Evolutionary conservation across 2,329 filamentous ascomycete species (phyloP), one percentile per base, ranked within the genome.

Genomic region (Pestalotiopsis sp.): DNA sequence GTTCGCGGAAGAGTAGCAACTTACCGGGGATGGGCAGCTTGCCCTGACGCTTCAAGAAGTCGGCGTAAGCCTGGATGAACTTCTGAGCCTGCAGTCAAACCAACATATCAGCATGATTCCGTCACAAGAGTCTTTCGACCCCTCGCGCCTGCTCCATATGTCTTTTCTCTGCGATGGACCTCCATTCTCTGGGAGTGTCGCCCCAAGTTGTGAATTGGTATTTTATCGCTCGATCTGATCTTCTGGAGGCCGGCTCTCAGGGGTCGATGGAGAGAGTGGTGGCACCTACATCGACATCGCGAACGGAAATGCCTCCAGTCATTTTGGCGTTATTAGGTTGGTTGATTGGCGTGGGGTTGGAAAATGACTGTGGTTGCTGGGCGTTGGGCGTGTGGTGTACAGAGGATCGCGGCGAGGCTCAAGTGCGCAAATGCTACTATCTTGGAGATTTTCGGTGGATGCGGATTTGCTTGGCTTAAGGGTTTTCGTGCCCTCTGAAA

Each of bases 41-140:
- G 86, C 93, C 93, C 89, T 96, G 93, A 80, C 93, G 91, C 92
- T 96, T 96, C 90, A 97, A 85, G 90, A 96, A 97, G 80, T 90
- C 91, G 82, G 92, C 89, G 83, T 96, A 97, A 82, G 92, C 89
- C 78, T 88, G 85, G 86, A 96, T 95, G 89, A 96, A 96, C 87
- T 95, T 93, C 84, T 94, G 92, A 85, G 93, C 92, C 91, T 93
- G 85, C 76, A 82, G 68, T 71, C 74, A 78, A 80, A 77, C 77
- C 80, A 80, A 84, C 83, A 79, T 80, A 89, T 91, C 89, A 91
- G 89, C 89, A 79, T 90, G 83, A 90, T 91, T 91, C 89, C 89
- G 89, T 91, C 89, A 84, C 88, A 87, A 86, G 89, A 91, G 86
- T 90, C 88, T 90, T 89, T 82, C 89, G 89, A 91, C 87, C 84